A percentile compares a stretch with the other conserved stretches of the same genome.
Conservation (phyloP, 371 early-diverging fungal species). For the Apophysomyces variabilis region DNA sequence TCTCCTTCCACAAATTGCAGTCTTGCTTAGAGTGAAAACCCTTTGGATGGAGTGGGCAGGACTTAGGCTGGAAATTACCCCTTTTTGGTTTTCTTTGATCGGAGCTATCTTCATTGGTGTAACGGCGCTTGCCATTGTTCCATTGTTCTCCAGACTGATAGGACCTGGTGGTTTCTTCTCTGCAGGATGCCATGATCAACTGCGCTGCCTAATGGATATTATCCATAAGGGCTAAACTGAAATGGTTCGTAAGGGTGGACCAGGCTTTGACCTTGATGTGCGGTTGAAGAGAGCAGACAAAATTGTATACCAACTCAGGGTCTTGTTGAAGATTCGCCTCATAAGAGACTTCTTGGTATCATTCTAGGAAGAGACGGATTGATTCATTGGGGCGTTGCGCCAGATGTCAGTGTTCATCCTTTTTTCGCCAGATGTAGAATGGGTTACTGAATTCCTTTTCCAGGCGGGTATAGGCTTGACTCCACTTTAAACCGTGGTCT, state of each 20-base stretch:
- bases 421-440: no score
- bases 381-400: no score
- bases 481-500: no score
- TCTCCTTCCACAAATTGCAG: not conserved
- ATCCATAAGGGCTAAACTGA: not conserved
- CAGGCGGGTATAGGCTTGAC: no score
- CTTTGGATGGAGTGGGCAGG: not conserved
- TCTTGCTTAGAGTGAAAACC: not conserved
- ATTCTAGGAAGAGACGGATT: no score
- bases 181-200: not conserved
- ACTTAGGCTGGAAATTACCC: not conserved
- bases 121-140: not conserved
- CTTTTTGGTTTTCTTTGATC: not conserved
- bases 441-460: no score
- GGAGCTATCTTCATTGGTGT: not conserved
- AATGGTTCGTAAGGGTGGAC: not conserved
- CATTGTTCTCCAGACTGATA: not conserved
- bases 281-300: no score
- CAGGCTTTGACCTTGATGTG: no score
- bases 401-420: no score
- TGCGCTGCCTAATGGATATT: not conserved
- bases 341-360: no score
- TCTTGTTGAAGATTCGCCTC: no score
- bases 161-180: not conserved
- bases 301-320: no score